Evolutionary conservation across 2,329 filamentous ascomycete species (phyloP).

Genomic region (Botryotinia convoluta): DNA sequence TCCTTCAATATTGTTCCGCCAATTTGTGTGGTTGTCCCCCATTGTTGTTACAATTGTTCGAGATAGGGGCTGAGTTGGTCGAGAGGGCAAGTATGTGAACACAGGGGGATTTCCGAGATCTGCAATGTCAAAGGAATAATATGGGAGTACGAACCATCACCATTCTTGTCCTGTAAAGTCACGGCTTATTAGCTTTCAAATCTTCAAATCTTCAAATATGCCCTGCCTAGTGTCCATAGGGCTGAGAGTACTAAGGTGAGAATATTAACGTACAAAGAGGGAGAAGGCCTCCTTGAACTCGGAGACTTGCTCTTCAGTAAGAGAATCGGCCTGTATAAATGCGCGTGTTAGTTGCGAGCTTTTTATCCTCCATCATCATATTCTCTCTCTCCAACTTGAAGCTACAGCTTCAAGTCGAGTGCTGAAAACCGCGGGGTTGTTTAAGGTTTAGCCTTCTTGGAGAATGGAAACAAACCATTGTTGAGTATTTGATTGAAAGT

Average conservation of each 20-base stretch:
- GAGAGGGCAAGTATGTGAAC: neutral
- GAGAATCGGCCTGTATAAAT: constrained; percentile 77
- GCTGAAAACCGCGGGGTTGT: constrained; percentile 3
- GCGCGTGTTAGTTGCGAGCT: constrained; percentile 23
- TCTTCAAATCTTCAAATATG: constrained; percentile 29
- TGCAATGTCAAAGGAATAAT: neutral
- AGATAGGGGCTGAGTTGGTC: constrained; percentile 1
- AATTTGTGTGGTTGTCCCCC: no score
- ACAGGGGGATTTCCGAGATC: neutral
- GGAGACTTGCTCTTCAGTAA: constrained; percentile 99
- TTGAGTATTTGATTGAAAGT: neutral
- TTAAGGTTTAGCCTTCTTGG: neutral
- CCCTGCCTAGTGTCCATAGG: constrained; percentile 23
- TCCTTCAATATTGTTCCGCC: neutral
- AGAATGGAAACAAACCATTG: neutral
- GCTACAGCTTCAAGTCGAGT: neutral
- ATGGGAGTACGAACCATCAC: constrained; percentile 68
- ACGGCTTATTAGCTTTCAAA: constrained; percentile 32
- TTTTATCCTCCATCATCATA: no score
- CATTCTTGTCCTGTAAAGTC: constrained; percentile 73
- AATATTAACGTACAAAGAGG: constrained; percentile 81
- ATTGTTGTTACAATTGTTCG: neutral
- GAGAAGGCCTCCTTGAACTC: constrained; percentile 99
- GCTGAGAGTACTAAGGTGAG: constrained; percentile 21
- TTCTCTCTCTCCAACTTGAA: neutral